Evolutionary conservation across 129 eudicot species (phyloP).

Genomic region (Flaveria trinervia): DNA sequence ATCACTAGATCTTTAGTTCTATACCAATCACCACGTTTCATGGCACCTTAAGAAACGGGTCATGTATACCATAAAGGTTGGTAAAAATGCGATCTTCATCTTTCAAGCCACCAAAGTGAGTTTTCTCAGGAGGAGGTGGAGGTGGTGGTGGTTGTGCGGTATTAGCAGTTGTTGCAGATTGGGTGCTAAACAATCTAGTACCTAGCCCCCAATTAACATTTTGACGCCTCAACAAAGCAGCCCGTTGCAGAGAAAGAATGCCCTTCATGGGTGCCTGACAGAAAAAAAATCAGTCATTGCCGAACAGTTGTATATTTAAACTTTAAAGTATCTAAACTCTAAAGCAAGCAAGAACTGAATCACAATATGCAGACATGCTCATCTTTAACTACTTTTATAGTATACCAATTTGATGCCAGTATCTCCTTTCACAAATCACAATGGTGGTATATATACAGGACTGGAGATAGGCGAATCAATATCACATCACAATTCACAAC

Average conservation of each 20-base stretch:
- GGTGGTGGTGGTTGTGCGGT: constrained; percentile 61
- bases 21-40: constrained; percentile 98
- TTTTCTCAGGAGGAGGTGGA: constrained; percentile 95
- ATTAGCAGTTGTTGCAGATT: constrained; percentile 70
- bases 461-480: not conserved
- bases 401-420: not conserved
- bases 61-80: constrained; percentile 81
- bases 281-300: not conserved
- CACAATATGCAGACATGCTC: not conserved
- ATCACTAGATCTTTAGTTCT: constrained; percentile 90
- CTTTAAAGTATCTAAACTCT: not conserved
- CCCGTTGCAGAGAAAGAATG: constrained; percentile 67
- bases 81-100: constrained; percentile 99
- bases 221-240: constrained; percentile 47
- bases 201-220: constrained; percentile 45
- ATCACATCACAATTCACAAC: not conserved
- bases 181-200: constrained; percentile 72
- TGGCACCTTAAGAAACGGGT: constrained; percentile 96
- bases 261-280: constrained; percentile 77
- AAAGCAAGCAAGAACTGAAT: not conserved
- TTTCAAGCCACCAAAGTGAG: constrained; percentile 96
- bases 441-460: too few species aligned
- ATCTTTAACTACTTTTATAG: not conserved
- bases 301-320: not conserved
- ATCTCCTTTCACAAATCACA: too few species aligned